These are phyloP conservation scores for Leptomonas pyrrhocoris DNA, from an alignment of 208 protist genomes.

Conservation along the genomic window DNA sequence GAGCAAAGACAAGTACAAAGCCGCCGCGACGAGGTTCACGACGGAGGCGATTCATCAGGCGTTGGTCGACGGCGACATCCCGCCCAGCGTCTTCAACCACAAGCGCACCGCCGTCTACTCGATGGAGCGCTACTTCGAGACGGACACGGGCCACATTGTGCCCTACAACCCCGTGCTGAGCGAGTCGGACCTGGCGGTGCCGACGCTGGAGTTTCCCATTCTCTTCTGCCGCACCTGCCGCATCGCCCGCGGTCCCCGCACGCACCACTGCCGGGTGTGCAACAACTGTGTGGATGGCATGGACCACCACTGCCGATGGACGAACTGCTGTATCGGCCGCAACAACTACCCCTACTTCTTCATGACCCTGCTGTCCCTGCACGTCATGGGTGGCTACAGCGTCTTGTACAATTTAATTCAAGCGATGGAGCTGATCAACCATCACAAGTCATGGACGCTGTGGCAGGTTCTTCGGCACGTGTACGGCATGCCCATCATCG, in stretches of 20 bases:
- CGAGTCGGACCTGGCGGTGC: conserved; percentile 32
- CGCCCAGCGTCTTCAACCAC: conserved; percentile 33
- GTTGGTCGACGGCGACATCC: conserved; percentile 26
- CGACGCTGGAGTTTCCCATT: conserved; percentile 49
- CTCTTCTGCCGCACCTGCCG: conserved; percentile 56
- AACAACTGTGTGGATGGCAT: conserved; percentile 64
- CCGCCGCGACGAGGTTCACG: neutral
- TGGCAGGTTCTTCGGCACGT: conserved; percentile 19
- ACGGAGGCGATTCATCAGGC: conserved; percentile 23
- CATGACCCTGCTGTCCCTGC: conserved; percentile 35
- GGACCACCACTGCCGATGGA: conserved; percentile 79
- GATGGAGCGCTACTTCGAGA: conserved; percentile 48
- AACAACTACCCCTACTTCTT: conserved; percentile 73
- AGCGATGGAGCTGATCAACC: conserved; percentile 31
- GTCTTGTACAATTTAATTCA: conserved; percentile 40
- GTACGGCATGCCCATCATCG: conserved; percentile 41
- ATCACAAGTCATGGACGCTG: conserved; percentile 27
- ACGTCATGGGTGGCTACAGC: conserved; percentile 45
- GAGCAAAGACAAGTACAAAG: neutral
- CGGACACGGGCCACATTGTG: conserved; percentile 35
- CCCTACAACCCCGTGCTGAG: conserved; percentile 36
- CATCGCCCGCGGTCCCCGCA: conserved; percentile 54
- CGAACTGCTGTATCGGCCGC: conserved; percentile 59
- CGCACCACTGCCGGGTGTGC: conserved; percentile 67
- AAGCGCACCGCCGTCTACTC: conserved; percentile 32